Base-by-base conservation (phyloP, 768 basidiomycete genomes). In the Auricularia auricula-judae region DNA sequence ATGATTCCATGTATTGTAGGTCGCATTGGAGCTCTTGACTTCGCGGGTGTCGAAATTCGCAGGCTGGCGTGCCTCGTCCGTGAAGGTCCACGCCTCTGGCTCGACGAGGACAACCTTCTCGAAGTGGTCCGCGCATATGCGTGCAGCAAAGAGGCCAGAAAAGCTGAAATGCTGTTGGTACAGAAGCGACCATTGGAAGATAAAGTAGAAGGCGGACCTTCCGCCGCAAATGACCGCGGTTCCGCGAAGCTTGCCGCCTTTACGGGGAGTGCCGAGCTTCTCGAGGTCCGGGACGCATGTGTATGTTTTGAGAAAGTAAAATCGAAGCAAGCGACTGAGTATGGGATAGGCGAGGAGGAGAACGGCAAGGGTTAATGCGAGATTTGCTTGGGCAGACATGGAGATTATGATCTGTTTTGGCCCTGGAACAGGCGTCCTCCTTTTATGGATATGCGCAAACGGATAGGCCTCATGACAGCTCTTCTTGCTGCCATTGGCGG, bases 71-170 rank as follows among this genome's bases (percentile, higher is more conserved):
- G 51, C 71, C 43, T 71, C 70, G 29, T 69, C 56, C 0, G 69
- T 68, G n/a, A 66, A 64, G 4, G 72, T 59, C 70, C 71, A 74
- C 14, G 65, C 66, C 16, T 76, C 75, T 12, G 75, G 67, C 43
- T 76, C 75, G 33, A 76, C 65, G 47, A 76, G 65, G 29, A 76
- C 44, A 36, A 76, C 75, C 4, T 66, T 64, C 60, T 75, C 71
- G 64, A 75, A 76, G 61, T 75, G 74, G 64, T 73, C 70, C 14
- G 72, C 70, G 63, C 75, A 76, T 4, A 75, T 68, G 16, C 73
- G 67, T 3, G 75, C 75, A 10, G 75, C 62, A 34, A 73, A 63
- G 11, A 76, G 63, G 4, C 75, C 75, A 7, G 39, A 10, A 18
- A 51, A 10, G 5, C 47, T 21, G 47, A 10, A 18, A 11, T 44